A percentile compares a stretch with the other conserved stretches of the same genome.
Evolutionary conservation across 208 protist genomes (phyloP).

Genomic region (Crithidia fasciculata): DNA sequence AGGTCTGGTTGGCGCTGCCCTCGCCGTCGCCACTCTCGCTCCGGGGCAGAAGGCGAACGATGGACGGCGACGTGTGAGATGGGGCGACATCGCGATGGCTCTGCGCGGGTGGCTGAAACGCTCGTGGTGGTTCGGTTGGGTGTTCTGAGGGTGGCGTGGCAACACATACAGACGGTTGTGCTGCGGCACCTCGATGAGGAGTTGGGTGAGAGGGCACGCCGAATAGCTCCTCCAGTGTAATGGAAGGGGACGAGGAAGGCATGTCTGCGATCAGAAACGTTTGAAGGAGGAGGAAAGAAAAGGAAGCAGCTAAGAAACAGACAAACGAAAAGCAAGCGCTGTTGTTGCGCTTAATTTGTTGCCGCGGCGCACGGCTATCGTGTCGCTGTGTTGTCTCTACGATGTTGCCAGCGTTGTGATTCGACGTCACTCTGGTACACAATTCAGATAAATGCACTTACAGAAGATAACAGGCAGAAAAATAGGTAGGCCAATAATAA

Average conservation of each 20-base stretch:
- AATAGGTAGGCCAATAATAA: too few relatives aligned
- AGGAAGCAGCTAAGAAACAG: neutral
- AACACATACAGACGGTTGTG: neutral
- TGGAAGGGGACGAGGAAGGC: neutral
- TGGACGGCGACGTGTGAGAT: neutral
- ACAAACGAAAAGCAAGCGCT: neutral
- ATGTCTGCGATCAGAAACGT: neutral
- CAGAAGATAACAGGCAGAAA: too few relatives aligned
- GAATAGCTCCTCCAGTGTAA: constrained; percentile 14
- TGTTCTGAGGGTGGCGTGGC: too few relatives aligned
- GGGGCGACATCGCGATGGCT: neutral
- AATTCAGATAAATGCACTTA: too few relatives aligned
- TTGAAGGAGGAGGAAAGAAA: neutral
- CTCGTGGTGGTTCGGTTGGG: neutral
- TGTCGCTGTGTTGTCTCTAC: too few relatives aligned
- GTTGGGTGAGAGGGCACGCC: neutral
- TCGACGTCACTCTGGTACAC: too few relatives aligned
- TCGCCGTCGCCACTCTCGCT: neutral
- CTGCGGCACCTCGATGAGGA: too few relatives aligned
- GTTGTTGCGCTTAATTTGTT: too few relatives aligned
- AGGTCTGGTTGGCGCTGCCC: neutral
- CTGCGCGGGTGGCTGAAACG: neutral
- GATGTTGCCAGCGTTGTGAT: too few relatives aligned
- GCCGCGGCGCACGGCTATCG: too few relatives aligned
- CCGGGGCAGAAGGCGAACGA: neutral